Evolutionary conservation across 495 filamentous ascomycete species (phyloP).

Genomic region (Trypethelium eluteriae): DNA sequence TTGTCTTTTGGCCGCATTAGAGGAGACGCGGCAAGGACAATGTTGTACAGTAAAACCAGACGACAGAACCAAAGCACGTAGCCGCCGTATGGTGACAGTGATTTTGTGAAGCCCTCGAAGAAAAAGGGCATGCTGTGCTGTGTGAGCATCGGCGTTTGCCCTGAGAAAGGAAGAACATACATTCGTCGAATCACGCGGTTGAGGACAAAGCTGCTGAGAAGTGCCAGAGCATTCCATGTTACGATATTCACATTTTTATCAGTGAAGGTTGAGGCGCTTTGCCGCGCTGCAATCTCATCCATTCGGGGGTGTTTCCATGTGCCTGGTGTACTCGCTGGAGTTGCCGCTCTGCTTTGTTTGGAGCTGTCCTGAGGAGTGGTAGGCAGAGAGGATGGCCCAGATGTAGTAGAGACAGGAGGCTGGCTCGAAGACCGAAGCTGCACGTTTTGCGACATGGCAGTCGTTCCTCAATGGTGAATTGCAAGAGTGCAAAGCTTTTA

Average conservation of each 20-base stretch:
- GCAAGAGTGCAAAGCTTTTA: neutral
- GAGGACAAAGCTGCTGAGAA: slow-evolving; percentile 37
- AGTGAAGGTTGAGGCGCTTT: slow-evolving; percentile 63
- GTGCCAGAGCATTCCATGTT: slow-evolving; percentile 51
- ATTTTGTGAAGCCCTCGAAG: slow-evolving; percentile 16
- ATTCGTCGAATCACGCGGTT: neutral
- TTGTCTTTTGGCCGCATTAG: slow-evolving; percentile 64
- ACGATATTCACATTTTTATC: slow-evolving; percentile 60
- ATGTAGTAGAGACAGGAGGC: neutral
- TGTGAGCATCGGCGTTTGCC: slow-evolving; percentile 13
- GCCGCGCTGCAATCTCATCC: slow-evolving; percentile 66
- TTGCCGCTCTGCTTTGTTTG: slow-evolving; percentile 13
- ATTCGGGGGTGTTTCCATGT: slow-evolving; percentile 83
- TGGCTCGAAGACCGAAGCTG: neutral
- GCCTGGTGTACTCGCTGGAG: slow-evolving; percentile 46
- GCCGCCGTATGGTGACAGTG: slow-evolving; percentile 32
- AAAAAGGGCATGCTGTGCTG: slow-evolving; percentile 30
- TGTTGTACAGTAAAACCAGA: slow-evolving; percentile 56
- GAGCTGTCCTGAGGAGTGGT: neutral
- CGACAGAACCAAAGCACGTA: slow-evolving; percentile 46
- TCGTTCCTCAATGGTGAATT: neutral
- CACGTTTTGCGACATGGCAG: neutral
- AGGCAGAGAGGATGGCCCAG: neutral
- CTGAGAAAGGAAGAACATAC: slow-evolving; percentile 17
- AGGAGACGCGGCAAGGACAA: slow-evolving; percentile 56